Evolutionary conservation across 371 early-diverging fungal species (phyloP), one percentile per base, ranked within the genome.

Genomic region (Apophysomyces ossiformis): DNA sequence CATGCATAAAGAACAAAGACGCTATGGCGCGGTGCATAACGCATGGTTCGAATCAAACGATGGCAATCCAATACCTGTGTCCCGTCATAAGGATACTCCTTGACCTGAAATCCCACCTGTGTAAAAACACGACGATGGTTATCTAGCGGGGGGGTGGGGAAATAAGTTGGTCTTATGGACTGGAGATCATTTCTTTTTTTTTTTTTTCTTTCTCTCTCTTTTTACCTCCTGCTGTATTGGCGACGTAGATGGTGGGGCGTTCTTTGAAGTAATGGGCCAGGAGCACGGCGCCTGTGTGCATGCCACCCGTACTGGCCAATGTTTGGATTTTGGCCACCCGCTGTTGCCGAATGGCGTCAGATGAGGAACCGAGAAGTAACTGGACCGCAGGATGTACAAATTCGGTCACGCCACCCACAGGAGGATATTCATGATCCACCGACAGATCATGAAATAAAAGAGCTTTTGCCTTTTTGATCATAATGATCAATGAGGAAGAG

Each of bases 231-330:
- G 54, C 16, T 21, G 21, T 26, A 21, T 50, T 50, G 21, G 54
- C 18, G 9, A 50, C 54, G 21, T 50, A 50, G 21, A 50, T 11
- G 0, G 21, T 50, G 8, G n/a, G 54, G 21, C 5, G 21, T 21
- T 50, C 21, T 9, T 67, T 86, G 85, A 74, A 26, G 32, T 88
- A 88, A 56, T 78, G 75, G 37, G 70, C 61, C 60, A 93, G 83
- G 61, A 96, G 92, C 37, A 84, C 86, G 4, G 91, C 94, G 16
- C 89, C 95, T 3, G 92, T 69, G 50, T 88, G 85, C 57, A 88
- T 84, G 7, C 94, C 95, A 47, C 96, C 96, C 1, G 95, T 93
- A 45, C 96, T 95, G 0, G 94, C 92, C 70, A 96, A 90, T 4
- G 92, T 85, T 72, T 96, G 96, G 46, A 87, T 87, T 13, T 85